These are phyloP conservation scores for Leccinum boreale DNA, from an alignment of 768 basidiomycete genomes.

Conservation along the genomic window DNA sequence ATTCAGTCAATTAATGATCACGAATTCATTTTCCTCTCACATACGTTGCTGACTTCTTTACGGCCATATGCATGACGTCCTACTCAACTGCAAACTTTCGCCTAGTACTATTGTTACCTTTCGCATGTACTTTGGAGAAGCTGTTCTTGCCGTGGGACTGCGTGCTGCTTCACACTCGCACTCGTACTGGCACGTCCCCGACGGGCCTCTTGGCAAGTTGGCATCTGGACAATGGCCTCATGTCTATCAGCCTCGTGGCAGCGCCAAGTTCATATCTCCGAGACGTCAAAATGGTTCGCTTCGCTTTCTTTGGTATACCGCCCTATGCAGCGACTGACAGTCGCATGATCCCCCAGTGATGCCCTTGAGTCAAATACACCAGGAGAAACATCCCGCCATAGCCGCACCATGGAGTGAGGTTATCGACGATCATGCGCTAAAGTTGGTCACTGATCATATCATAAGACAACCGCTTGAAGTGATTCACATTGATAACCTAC, in stretches of 20 bases:
- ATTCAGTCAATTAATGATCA: background rate
- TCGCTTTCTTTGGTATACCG: too few species aligned
- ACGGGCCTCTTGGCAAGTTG: background rate
- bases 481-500: background rate
- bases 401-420: background rate
- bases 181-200: background rate
- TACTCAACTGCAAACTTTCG: background rate
- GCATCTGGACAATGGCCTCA: background rate
- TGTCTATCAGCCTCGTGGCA: background rate
- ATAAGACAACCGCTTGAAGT: background rate
- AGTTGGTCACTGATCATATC: background rate
- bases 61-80: background rate
- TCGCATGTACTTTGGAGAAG: background rate
- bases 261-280: too few species aligned
- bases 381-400: background rate
- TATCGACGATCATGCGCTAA: background rate
- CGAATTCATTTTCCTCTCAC: background rate
- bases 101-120: background rate
- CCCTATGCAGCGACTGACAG: too few species aligned
- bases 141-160: background rate
- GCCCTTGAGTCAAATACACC: background rate
- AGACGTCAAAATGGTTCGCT: too few species aligned
- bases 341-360: too few species aligned
- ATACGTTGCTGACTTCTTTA: background rate
- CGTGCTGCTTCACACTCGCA: background rate